Evolutionary conservation across 1,139 yeast species (phyloP).

Genomic region (Wickerhamomyces sp.): DNA sequence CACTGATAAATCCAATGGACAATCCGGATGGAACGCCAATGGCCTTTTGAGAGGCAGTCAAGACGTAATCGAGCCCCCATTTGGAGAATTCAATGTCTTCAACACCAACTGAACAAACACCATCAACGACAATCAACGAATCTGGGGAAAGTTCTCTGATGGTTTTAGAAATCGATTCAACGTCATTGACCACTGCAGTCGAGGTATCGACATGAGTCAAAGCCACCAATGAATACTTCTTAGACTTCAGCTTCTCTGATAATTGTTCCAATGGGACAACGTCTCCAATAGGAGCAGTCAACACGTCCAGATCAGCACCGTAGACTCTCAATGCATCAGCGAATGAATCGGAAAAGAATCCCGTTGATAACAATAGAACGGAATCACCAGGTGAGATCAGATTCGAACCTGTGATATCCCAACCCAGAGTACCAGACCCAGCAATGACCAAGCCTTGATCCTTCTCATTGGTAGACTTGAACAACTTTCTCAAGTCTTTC

Average conservation of each 20-base stretch:
- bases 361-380: conserved; percentile 84
- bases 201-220: conserved; percentile 96
- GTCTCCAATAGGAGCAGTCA: conserved; percentile 69
- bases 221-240: conserved; percentile 64
- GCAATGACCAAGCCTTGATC: conserved; percentile 74
- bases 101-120: conserved; percentile 90
- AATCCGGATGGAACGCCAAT: conserved; percentile 94
- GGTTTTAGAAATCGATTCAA: conserved; percentile 54
- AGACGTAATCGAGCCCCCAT: conserved; percentile 86
- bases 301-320: conserved; percentile 60
- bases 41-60: conserved; percentile 95
- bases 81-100: conserved; percentile 80
- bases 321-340: conserved; percentile 73
- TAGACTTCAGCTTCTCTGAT: conserved; percentile 45
- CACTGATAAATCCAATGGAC: conserved; percentile 70
- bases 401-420: conserved; percentile 88
- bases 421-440: conserved; percentile 93
- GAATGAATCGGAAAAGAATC: conserved; percentile 84
- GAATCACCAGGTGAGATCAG: conserved; percentile 54
- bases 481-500: conserved; percentile 63
- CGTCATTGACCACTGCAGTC: conserved; percentile 80
- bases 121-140: conserved; percentile 81
- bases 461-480: conserved; percentile 57
- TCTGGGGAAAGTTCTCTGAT: conserved; percentile 70
- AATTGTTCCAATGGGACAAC: conserved; percentile 56